phyloP scores from a whole-genome alignment of 106 monocot species.

The Platanthera guangdongensis region DNA sequence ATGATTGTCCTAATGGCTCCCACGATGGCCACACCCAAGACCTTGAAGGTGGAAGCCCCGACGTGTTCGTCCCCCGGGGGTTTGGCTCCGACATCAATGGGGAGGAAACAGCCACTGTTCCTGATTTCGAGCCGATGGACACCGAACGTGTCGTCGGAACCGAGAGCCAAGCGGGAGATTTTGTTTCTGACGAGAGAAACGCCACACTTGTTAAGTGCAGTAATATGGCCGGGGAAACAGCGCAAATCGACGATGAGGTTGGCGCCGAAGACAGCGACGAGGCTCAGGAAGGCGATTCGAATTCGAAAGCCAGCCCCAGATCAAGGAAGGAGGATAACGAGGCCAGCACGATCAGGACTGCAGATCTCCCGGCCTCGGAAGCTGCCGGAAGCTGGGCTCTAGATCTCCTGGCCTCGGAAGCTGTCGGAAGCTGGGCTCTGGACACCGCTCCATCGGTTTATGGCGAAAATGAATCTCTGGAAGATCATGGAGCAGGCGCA shows the following conservation, averaged over 20 bases:
- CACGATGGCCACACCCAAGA: constrained; percentile 64
- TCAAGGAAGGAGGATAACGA: constrained; percentile 46
- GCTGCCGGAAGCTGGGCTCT: constrained; percentile 84
- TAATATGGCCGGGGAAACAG: constrained; percentile 48
- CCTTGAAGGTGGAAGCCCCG: constrained; percentile 53
- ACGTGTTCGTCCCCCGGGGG: constrained; percentile 16
- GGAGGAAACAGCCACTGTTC: constrained; percentile 26
- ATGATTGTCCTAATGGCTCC: constrained; percentile 32
- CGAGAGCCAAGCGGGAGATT: constrained; percentile 34
- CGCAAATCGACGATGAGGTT: constrained; percentile 40
- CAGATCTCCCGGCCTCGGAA: constrained; percentile 88
- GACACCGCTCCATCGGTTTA: constrained; percentile 62
- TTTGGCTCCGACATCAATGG: constrained; percentile 46
- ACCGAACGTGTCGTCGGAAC: constrained; percentile 62
- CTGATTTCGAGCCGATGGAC: constrained; percentile 28
- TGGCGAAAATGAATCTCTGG: constrained; percentile 45
- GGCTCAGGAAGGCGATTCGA: not conserved
- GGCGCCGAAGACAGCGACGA: constrained; percentile 26
- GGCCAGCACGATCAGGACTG: constrained; percentile 34
- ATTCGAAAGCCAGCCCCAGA: not conserved
- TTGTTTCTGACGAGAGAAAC: constrained; percentile 11
- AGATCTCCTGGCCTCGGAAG: constrained; percentile 89
- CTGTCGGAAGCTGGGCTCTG: constrained; percentile 82
- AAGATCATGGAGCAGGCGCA: constrained; percentile 16
- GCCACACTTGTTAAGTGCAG: constrained; percentile 26